Evolutionary conservation across 306 rosid species (phyloP), one percentile per base, ranked within the genome.

Genomic region (Ochetophila trinervis): DNA sequence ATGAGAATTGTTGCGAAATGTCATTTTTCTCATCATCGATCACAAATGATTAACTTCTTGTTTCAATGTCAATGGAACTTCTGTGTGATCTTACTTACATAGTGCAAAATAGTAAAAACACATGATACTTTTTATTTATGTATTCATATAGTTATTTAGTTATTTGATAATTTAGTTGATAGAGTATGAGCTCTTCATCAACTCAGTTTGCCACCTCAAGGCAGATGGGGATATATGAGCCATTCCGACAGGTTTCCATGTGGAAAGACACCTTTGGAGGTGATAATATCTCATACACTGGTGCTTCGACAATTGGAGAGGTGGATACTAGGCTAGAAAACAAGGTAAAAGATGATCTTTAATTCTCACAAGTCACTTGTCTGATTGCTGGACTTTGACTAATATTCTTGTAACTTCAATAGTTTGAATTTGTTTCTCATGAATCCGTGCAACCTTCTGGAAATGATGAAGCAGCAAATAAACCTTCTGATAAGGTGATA

Each of bases 161-260:
- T 66, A 22, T 59, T 2, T 20, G 23, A 57, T 20, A 23, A 27
- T n/a, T 63, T 53, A 30, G 40, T 32, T 58, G 63, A 6, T 68
- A 80, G 87, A 63, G 65, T 67, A 86, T 86, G 93, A 91, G 82
- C 72, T 83, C 83, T 83, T 61, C 82, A 59, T 79, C 96, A 71
- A 75, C 85, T 61, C 74, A 82, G 72, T 60, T 88, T 42, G 70
- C 78, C 60, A 72, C 68, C 52, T n/a, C 84, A 22, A 80, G 84
- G 73, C 69, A 69, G 69, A 83, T 91, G 92, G 92, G 87, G 65
- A 77, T 88, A 83, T 90, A 78, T 27, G 95, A 90, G 83, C 85
- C 97, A 54, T 83, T 94, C 78, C 80, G 75, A 67, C 96, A 88
- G 71, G 79, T 86, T 65, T 69, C 75, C 77, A 82, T 84, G 85